phyloP scores from a whole-genome alignment of 1,284 basidiomycete genomes.

The Agroathelia rolfsii region DNA sequence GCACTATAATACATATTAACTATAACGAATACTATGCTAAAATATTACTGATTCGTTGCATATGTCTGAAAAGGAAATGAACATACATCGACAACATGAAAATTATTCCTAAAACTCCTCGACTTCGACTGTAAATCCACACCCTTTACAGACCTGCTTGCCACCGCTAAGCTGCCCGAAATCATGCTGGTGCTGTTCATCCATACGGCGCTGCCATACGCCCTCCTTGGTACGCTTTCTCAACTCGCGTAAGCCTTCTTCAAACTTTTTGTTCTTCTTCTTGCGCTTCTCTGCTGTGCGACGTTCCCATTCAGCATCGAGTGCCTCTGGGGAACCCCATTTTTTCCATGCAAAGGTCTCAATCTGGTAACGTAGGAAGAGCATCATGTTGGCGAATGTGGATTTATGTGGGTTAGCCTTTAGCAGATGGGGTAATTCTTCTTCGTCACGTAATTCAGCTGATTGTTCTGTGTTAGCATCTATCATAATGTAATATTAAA shows the following conservation, averaged over 20 bases:
- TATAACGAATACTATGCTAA: too few species aligned
- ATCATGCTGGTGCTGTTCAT: slow-evolving; percentile 80
- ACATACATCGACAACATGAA: too few species aligned
- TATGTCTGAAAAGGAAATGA: too few species aligned
- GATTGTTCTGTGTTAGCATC: slow-evolving; percentile 7
- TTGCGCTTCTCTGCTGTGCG: slow-evolving; percentile 79
- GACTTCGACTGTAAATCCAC: slow-evolving; percentile 81
- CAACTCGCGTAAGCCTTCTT: slow-evolving; percentile 74
- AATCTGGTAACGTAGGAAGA: slow-evolving; percentile 90
- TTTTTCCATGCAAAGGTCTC: slow-evolving; percentile 97
- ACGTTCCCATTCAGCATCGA: slow-evolving; percentile 84
- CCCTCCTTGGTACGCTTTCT: slow-evolving; percentile 81
- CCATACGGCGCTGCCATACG: slow-evolving; percentile 79
- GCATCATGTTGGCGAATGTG: slow-evolving; percentile 99
- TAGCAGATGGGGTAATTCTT: slow-evolving; percentile 86
- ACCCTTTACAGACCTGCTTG: slow-evolving; percentile 72
- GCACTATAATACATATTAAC: too few species aligned
- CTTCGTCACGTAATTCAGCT: slow-evolving; percentile 91
- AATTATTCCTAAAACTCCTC: slow-evolving; percentile 83
- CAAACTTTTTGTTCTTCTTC: slow-evolving; percentile 90
- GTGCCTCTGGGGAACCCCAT: slow-evolving; percentile 89
- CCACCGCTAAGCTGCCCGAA: slow-evolving; percentile 57
- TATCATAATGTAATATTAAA: too few species aligned
- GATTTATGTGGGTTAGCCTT: slow-evolving; percentile 96
- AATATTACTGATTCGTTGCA: too few species aligned